Percentiles rank a stretch among this genome's conserved stretches.
phyloP scores from a whole-genome alignment of 208 protist species.

The Trypanosoma melophagium region DNA sequence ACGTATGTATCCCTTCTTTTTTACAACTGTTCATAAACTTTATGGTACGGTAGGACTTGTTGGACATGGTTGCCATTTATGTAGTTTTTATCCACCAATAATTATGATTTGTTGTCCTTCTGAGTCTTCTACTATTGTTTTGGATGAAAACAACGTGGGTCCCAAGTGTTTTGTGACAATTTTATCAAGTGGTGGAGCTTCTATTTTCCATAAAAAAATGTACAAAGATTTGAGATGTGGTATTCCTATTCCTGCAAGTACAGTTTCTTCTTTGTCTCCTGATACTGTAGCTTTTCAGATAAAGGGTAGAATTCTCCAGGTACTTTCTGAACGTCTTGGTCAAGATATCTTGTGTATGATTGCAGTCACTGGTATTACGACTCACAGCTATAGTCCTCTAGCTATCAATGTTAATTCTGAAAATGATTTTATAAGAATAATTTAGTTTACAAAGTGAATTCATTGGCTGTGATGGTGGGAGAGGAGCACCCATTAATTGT shows the following conservation, averaged over 20 bases:
- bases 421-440: background rate
- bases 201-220: slow-evolving; percentile 22
- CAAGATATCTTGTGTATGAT: slow-evolving; percentile 18
- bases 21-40: slow-evolving; percentile 32
- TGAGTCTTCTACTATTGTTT: slow-evolving; percentile 16
- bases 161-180: slow-evolving; percentile 31
- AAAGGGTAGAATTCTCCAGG: slow-evolving; percentile 13
- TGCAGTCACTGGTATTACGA: background rate
- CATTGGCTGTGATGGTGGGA: background rate
- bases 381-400: background rate
- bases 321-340: background rate
- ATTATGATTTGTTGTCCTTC: slow-evolving; percentile 24
- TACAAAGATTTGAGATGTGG: slow-evolving; percentile 22
- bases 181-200: slow-evolving; percentile 9
- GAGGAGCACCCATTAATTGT: background rate
- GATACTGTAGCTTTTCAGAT: slow-evolving; percentile 13
- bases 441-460: slow-evolving; percentile 5
- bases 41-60: slow-evolving; percentile 37
- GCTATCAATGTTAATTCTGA: slow-evolving; percentile 1
- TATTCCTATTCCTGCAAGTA: slow-evolving; percentile 23
- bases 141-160: slow-evolving; percentile 30
- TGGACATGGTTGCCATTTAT: slow-evolving; percentile 28
- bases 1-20: slow-evolving; percentile 28
- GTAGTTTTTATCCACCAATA: slow-evolving; percentile 28
- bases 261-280: slow-evolving; percentile 8